Evolutionary conservation across 2,329 filamentous ascomycete genomes (phyloP).

Genomic region (Graphium sp.): DNA sequence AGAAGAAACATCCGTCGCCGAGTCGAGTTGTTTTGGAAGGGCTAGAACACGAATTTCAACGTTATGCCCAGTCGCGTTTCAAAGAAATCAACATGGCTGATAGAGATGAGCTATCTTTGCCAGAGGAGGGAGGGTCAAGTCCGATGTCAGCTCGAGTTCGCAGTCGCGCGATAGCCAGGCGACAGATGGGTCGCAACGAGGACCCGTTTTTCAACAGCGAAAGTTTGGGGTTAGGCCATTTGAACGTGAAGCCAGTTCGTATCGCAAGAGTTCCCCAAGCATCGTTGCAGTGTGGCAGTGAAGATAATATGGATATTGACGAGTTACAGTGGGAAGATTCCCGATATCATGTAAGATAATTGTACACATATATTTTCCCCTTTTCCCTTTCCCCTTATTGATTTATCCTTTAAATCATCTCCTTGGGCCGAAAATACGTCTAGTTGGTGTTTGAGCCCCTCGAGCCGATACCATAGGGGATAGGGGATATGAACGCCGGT

Average conservation of each 20-base stretch:
- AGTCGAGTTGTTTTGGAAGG: conserved; percentile 6
- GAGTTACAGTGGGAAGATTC: conserved; percentile 14
- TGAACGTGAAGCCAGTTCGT: background rate
- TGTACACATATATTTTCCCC: too few species aligned
- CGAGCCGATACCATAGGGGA: too few species aligned
- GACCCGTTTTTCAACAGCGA: too few species aligned
- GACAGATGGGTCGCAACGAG: background rate
- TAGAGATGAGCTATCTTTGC: too few species aligned
- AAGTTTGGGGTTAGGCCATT: background rate
- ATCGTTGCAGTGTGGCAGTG: conserved; percentile 5
- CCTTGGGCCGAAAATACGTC: too few species aligned
- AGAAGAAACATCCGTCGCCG: conserved; percentile 3
- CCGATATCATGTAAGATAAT: conserved; percentile 1
- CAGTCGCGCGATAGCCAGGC: too few species aligned
- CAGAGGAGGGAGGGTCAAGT: too few species aligned
- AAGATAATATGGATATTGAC: conserved; percentile 13
- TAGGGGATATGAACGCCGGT: too few species aligned
- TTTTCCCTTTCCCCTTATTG: too few species aligned
- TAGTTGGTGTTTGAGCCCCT: too few species aligned
- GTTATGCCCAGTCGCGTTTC: background rate
- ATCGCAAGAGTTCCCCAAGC: background rate
- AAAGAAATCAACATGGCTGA: background rate
- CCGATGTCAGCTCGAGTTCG: too few species aligned
- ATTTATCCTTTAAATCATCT: too few species aligned
- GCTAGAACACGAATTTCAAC: conserved; percentile 3